phyloP scores from a whole-genome alignment of 176 grass and related monocot genomes.

The Puya raimondii region DNA sequence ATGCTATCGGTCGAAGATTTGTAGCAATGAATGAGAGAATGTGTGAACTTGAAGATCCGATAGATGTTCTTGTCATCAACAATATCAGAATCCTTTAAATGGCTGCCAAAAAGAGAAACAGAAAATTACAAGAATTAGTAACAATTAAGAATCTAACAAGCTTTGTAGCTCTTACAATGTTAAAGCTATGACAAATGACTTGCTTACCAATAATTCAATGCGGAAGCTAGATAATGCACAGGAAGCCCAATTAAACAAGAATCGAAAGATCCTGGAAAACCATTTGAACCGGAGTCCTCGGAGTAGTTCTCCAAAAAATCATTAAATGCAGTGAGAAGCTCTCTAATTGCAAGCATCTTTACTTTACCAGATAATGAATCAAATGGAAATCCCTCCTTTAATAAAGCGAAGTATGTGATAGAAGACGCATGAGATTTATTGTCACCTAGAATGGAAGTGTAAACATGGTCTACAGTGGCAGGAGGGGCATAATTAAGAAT shows the following conservation, averaged over 20 bases:
- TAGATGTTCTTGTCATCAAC: conserved; percentile 42
- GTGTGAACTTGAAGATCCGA: conserved; percentile 46
- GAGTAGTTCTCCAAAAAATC: conserved; percentile 50
- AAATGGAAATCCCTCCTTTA: conserved; percentile 89
- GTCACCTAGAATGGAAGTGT: conserved; percentile 34
- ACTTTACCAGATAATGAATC: conserved; percentile 52
- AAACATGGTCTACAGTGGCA: conserved; percentile 58
- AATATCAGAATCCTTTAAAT: conserved; percentile 37
- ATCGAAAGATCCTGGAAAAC: conserved; percentile 22
- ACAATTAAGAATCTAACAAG: conserved; percentile 7
- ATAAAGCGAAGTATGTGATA: conserved; percentile 38
- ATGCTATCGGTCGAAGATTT: conserved; percentile 29
- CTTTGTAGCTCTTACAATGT: conserved; percentile 17
- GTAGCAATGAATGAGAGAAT: conserved; percentile 54
- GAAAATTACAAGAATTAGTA: conserved; percentile 8
- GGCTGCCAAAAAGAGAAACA: conserved; percentile 28
- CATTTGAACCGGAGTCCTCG: conserved; percentile 29
- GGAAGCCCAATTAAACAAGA: conserved; percentile 44
- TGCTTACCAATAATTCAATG: conserved; percentile 61
- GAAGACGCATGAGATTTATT: conserved; percentile 37
- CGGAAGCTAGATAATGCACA: conserved; percentile 70
- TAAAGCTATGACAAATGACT: not conserved
- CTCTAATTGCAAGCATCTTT: conserved; percentile 44
- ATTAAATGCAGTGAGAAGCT: conserved; percentile 48
- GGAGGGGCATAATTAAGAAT: conserved; percentile 57